phyloP scores from a whole-genome alignment of 768 basidiomycete genomes.

The Stropharia rugosoannulata region DNA sequence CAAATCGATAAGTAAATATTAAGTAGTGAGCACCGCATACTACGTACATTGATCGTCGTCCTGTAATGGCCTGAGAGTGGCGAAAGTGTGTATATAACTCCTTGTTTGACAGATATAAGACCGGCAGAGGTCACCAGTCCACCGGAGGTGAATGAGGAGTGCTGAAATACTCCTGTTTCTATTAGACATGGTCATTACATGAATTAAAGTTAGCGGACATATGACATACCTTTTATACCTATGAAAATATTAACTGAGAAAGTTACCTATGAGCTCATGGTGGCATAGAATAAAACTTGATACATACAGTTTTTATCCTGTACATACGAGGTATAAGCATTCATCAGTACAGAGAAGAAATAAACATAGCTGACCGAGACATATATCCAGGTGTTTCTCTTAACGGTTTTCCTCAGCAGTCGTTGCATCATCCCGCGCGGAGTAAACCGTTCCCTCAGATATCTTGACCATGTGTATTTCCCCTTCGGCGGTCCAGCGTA shows the following conservation, averaged over 20 bases:
- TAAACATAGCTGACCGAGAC: conserved; percentile 42
- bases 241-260: conserved; percentile 59
- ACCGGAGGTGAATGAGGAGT: conserved; percentile 59
- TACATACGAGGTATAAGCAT: neutral
- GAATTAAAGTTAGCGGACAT: neutral
- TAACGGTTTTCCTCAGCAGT: conserved; percentile 56
- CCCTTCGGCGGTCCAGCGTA: conserved; percentile 34
- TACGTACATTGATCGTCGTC: conserved; percentile 49
- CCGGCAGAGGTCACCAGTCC: conserved; percentile 67
- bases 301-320: conserved; percentile 55
- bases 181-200: conserved; percentile 6
- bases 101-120: conserved; percentile 62
- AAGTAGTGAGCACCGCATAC: neutral
- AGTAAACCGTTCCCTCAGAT: conserved; percentile 46
- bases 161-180: conserved; percentile 61
- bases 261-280: neutral
- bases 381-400: conserved; percentile 69
- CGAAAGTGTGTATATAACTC: conserved; percentile 56
- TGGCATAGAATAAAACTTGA: neutral
- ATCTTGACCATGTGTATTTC: conserved; percentile 36
- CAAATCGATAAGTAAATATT: neutral
- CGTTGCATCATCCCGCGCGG: conserved; percentile 49
- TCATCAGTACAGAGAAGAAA: neutral
- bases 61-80: conserved; percentile 73
- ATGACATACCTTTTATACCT: conserved; percentile 54